These are phyloP conservation scores for Lotmaria passim DNA, from an alignment of 208 protist species.

Conservation along the genomic window DNA sequence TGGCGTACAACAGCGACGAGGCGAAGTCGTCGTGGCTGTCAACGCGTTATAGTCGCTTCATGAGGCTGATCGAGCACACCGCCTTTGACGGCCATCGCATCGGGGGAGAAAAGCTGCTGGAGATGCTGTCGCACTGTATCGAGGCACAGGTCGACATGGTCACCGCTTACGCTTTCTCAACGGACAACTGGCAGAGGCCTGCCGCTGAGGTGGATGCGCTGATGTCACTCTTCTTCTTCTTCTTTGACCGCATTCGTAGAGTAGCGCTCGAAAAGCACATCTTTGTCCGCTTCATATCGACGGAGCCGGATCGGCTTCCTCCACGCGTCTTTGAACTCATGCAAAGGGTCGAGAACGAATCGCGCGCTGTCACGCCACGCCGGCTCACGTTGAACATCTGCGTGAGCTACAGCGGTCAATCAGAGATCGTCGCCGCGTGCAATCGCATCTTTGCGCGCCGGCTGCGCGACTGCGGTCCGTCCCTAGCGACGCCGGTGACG, in stretches of 20 bases:
- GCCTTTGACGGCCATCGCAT: constrained; percentile 77
- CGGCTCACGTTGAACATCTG: constrained; percentile 84
- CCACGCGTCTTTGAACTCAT: constrained; percentile 63
- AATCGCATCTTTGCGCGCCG: constrained; percentile 49
- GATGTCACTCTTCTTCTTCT: constrained; percentile 85
- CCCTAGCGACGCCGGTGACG: constrained; percentile 38
- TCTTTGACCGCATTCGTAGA: constrained; percentile 73
- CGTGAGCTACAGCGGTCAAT: constrained; percentile 89
- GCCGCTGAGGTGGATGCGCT: constrained; percentile 79
- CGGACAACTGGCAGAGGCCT: constrained; percentile 86
- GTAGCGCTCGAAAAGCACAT: constrained; percentile 64
- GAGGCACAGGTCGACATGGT: constrained; percentile 72
- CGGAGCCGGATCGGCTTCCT: constrained; percentile 57
- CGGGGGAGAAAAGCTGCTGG: constrained; percentile 84
- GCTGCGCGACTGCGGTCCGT: constrained; percentile 14
- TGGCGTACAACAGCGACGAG: not conserved
- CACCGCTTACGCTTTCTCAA: constrained; percentile 92
- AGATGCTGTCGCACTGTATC: constrained; percentile 75
- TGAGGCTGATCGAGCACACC: constrained; percentile 53
- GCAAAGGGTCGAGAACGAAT: constrained; percentile 68
- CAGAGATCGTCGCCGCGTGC: constrained; percentile 69
- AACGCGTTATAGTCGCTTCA: constrained; percentile 32
- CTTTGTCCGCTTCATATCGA: constrained; percentile 89
- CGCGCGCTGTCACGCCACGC: constrained; percentile 47
- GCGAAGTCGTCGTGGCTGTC: constrained; percentile 17